Conservation (phyloP, 2,329 filamentous ascomycete genomes). For the Cordyceps javanica region DNA sequence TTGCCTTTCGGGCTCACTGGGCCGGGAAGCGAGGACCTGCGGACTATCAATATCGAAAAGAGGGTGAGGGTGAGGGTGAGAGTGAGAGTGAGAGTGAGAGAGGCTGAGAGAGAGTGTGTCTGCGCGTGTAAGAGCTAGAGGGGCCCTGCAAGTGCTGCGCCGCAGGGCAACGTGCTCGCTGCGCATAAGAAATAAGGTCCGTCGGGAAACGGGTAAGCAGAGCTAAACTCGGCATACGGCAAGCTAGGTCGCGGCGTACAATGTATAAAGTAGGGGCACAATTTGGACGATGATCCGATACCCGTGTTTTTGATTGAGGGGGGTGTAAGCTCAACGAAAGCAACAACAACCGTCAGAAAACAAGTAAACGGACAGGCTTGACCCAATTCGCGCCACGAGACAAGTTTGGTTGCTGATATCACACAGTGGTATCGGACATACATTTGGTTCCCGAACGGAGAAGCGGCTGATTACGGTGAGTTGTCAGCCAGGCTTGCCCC, state of each 20-base stretch:
- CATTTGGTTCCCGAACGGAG: no score
- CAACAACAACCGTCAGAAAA: not conserved
- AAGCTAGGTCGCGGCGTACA: not conserved
- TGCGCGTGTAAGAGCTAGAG: not conserved
- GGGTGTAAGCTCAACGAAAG: constrained; percentile 1
- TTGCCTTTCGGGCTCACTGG: not conserved
- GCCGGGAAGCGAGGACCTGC: not conserved
- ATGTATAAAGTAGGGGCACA: no score
- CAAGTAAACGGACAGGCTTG: not conserved
- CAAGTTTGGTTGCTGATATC: no score
- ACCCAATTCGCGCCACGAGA: no score
- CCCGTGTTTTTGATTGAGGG: not conserved
- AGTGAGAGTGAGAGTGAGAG: not conserved
- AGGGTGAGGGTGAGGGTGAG: not conserved
- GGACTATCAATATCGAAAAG: not conserved
- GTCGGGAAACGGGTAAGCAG: not conserved
- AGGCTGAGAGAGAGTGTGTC: not conserved
- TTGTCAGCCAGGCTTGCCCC: no score
- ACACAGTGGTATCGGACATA: no score
- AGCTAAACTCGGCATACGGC: constrained; percentile 3
- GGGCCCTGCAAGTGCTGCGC: not conserved
- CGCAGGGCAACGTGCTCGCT: not conserved
- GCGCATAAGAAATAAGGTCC: not conserved
- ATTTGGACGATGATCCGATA: not conserved
- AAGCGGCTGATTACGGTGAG: no score